Evolutionary conservation across 2,329 filamentous ascomycete species (phyloP), one percentile per base, ranked within the genome.

Genomic region (Aspergillus floridensis): DNA sequence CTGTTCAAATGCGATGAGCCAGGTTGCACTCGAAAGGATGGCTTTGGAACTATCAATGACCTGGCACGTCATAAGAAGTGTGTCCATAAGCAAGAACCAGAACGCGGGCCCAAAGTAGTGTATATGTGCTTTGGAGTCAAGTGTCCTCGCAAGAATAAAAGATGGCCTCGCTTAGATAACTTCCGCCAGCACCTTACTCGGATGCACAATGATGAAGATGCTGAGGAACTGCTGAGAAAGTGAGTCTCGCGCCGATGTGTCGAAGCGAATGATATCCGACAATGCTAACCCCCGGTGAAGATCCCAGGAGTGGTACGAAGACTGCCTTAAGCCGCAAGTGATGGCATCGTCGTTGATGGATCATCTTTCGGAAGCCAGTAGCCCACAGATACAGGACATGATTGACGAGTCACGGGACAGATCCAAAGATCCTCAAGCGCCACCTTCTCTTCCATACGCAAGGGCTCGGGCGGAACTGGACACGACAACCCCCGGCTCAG

Each of bases 81-180:
- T 60, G 86, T 90, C 5, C 92, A 96, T 71, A 78, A 76, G 24
- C 77, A 81, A 54, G 76, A 67, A 44, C 77, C 74, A 59, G 71
- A 68, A 26, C 76, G 78, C 1, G 80, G 81, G 8, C 77, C 76
- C 0, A 79, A 77, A 49, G 82, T 82, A 60, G 79, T 79, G 44
- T 91, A 83, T 64, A 82, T 80, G 58, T 95, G 90, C 70, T 81
- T 80, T 53, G 77, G 84, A 5, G 74, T 75, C 6, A 68, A 77
- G 22, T 92, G 89, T 67, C 79, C 77, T 24, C 83, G 79, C 24
- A 87, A 80, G 62, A 78, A 78, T 1, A 96, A 96, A 72, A 77
- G 82, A 38, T 96, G 91, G 91, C 88, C 89, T 0, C 85, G 93
- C 22, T 80, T 88, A 53, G 93, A 97, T 74, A 97, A 97, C 69